phyloP scores from a whole-genome alignment of 176 grass and related monocot species.

The Carex cristatella region DNA sequence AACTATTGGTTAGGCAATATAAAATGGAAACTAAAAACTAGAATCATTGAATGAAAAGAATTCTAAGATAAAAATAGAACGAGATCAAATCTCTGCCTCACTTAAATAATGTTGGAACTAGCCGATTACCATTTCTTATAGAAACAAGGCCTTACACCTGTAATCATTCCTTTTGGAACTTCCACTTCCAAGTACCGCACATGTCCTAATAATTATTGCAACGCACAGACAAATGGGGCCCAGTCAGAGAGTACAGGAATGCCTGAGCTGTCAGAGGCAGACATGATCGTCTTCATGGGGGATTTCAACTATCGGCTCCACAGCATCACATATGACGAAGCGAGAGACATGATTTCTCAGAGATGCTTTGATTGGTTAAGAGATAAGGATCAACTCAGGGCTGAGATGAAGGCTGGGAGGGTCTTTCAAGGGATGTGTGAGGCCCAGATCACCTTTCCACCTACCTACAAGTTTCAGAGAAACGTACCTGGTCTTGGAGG shows the following conservation, averaged over 20 bases:
- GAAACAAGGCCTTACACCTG: not conserved
- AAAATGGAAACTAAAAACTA: not conserved
- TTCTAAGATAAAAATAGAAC: not conserved
- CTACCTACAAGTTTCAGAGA: constrained; percentile 96
- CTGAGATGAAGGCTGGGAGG: constrained; percentile 86
- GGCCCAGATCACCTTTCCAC: constrained; percentile 94
- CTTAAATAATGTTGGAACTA: not conserved
- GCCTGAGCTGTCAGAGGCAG: constrained; percentile 82
- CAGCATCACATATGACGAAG: constrained; percentile 92
- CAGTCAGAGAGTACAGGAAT: constrained; percentile 58
- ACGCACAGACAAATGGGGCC: constrained; percentile 61
- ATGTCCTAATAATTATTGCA: constrained; percentile 32
- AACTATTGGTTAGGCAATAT: not conserved
- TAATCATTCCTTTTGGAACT: not conserved
- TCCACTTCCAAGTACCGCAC: not conserved
- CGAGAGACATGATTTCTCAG: constrained; percentile 97
- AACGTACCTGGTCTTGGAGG: constrained; percentile 79
- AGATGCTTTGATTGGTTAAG: constrained; percentile 98
- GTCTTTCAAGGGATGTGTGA: constrained; percentile 99
- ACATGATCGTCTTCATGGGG: constrained; percentile 93
- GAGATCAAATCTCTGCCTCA: not conserved
- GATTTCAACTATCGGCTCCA: constrained; percentile 97
- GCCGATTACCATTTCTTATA: not conserved
- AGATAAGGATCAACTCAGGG: constrained; percentile 91
- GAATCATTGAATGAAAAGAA: not conserved